Evolutionary conservation across 2,329 filamentous ascomycete species (phyloP).

Genomic region (Sphaerulina musiva): DNA sequence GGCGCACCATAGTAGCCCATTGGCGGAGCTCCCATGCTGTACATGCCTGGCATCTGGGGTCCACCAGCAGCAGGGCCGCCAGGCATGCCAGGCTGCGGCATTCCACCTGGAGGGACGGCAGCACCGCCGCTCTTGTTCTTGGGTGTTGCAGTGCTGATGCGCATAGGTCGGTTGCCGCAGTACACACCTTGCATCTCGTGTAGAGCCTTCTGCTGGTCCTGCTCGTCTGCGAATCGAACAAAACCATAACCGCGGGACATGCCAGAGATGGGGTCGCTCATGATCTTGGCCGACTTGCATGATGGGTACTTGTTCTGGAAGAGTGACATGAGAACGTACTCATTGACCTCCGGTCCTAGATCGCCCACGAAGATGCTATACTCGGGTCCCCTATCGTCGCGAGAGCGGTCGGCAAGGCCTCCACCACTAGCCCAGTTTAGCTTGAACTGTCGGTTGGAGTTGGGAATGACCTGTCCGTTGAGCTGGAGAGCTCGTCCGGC

Average conservation of each 20-base stretch:
- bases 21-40: constrained; percentile 62
- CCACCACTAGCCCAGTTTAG: constrained; percentile 98
- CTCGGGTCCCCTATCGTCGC: constrained; percentile 92
- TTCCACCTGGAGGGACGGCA: constrained; percentile 40
- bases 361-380: constrained; percentile 97
- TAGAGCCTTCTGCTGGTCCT: constrained; percentile 90
- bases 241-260: constrained; percentile 98
- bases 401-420: constrained; percentile 85
- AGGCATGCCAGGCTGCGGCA: constrained; percentile 55
- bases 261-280: constrained; percentile 96
- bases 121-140: constrained; percentile 68
- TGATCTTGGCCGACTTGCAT: constrained; percentile 99
- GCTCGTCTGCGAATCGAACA: constrained; percentile 91
- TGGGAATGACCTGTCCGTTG: constrained; percentile 84
- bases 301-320: constrained; percentile 95
- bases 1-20: constrained; percentile 62
- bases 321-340: constrained; percentile 92
- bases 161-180: constrained; percentile 97
- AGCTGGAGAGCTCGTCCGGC: constrained; percentile 85
- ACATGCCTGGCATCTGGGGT: constrained; percentile 54
- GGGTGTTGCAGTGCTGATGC: constrained; percentile 93
- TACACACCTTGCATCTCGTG: constrained; percentile 99
- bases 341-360: constrained; percentile 94
- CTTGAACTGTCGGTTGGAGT: constrained; percentile 93
- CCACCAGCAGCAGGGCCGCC: constrained; percentile 37